Evolutionary conservation across 1,284 basidiomycete genomes (phyloP).

Genomic region (Caloboletus firmus): DNA sequence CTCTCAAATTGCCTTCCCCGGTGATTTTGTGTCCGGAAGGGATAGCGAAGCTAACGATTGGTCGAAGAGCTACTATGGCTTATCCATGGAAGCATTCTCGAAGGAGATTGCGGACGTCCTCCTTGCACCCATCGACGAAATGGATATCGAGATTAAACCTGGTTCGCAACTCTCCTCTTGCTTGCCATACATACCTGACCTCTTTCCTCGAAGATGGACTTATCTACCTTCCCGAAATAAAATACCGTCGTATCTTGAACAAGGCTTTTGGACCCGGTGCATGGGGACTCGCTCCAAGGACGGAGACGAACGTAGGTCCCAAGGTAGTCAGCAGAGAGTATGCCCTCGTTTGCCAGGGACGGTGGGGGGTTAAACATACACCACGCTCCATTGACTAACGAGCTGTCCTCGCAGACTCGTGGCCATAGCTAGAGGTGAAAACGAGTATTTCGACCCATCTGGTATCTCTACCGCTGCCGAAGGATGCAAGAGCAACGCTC

Average conservation of each 20-base stretch:
- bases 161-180: conserved; percentile 47
- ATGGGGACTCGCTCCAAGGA: conserved; percentile 94
- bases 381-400: neutral
- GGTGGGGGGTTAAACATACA: conserved; percentile 47
- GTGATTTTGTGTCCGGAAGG: conserved; percentile 28
- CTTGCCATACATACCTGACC: neutral
- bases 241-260: conserved; percentile 94
- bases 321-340: conserved; percentile 93
- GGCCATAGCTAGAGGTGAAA: conserved; percentile 90
- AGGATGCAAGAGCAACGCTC: conserved; percentile 93
- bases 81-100: conserved; percentile 78
- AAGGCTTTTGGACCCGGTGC: conserved; percentile 95
- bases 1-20: conserved; percentile 27
- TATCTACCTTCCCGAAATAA: conserved; percentile 96
- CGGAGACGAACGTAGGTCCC: conserved; percentile 88
- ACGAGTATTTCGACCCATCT: conserved; percentile 92
- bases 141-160: conserved; percentile 93
- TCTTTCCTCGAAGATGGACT: conserved; percentile 69
- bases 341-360: conserved; percentile 89
- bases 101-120: conserved; percentile 75
- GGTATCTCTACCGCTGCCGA: conserved; percentile 95
- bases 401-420: conserved; percentile 64
- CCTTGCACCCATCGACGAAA: conserved; percentile 70
- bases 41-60: conserved; percentile 62
- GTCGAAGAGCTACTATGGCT: conserved; percentile 85